phyloP scores from a whole-genome alignment of 2,329 filamentous ascomycete genomes.

The Colletotrichum somersetense region DNA sequence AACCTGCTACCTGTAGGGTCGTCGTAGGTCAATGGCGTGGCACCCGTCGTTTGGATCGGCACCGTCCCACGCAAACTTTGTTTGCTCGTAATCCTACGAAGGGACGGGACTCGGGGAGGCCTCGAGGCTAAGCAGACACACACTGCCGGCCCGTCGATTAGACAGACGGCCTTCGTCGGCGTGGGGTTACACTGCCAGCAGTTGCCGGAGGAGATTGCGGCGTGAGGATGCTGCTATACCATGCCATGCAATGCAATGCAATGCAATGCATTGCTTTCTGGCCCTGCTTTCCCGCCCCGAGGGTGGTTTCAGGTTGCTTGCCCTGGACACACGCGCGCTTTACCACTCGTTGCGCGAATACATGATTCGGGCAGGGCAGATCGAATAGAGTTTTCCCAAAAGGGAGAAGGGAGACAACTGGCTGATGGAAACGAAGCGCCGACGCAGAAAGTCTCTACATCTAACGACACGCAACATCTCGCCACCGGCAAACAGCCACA shows the following conservation, averaged over 20 bases:
- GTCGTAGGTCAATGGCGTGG: neutral
- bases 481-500: neutral
- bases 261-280: constrained; percentile 1
- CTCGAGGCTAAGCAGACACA: neutral
- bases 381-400: neutral
- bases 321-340: neutral
- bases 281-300: no score
- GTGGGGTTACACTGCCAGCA: neutral
- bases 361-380: neutral
- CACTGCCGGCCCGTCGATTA: neutral
- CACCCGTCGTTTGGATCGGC: neutral
- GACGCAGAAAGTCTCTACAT: neutral
- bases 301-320: constrained; percentile 3
- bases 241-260: neutral
- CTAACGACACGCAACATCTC: neutral
- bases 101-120: neutral
- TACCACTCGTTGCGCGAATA: constrained; percentile 1
- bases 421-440: neutral
- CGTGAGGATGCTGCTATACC: neutral
- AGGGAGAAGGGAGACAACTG: neutral
- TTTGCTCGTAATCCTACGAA: neutral
- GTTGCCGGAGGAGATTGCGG: neutral
- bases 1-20: no score
- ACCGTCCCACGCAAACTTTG: neutral
- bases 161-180: neutral